Evolutionary conservation across 768 basidiomycete genomes (phyloP), one percentile per base, ranked within the genome.

Genomic region (Megacollybia marginata): DNA sequence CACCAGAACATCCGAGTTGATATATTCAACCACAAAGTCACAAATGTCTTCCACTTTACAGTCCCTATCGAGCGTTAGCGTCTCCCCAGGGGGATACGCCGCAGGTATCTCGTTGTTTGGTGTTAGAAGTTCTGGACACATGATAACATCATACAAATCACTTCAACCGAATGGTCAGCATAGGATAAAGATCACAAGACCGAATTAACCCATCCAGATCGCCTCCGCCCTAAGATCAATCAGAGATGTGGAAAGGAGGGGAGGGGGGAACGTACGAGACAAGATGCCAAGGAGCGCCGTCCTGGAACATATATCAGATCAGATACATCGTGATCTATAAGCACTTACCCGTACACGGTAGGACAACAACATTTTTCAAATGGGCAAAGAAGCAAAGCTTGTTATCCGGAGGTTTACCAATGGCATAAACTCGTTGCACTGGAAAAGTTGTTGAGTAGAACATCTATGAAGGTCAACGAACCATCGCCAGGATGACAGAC

Each of bases 1-100:
- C 64, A 88, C 87, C 74, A 89, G 64, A 40, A 89, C 76, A 57
- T 92, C 88, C 0, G 88, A 88, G 54, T 87, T 76, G 60, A 92
- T 88, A 49, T 91, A 92, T 56, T 92, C 82, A 12, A 89, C 80
- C 19, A 92, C 69, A 56, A 92, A 92, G 50, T 92, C 73, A 52
- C 85, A 86, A 12, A 92, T 80, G 55, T 90, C 86, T 1, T 82
- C 69, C 5, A 88, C 75, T 0, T 72, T 79, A 49, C 79, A 78
- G 8, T 77, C 71, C 15, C 74, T 65, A 0, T 71, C 69, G 11
- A 83, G 63, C 4, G 60, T 64, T 42, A 63, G 65, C 1, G 75
- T 64, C 0, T 54, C 55, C 8, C 63, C 66, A 2, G 72, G 42
- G 1, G 63, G 51, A 55, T 90, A 88, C 3, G 65, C 57, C 9